Evolutionary conservation across 106 monocot species (phyloP).

Genomic region (Alisma plantagoaquatica): DNA sequence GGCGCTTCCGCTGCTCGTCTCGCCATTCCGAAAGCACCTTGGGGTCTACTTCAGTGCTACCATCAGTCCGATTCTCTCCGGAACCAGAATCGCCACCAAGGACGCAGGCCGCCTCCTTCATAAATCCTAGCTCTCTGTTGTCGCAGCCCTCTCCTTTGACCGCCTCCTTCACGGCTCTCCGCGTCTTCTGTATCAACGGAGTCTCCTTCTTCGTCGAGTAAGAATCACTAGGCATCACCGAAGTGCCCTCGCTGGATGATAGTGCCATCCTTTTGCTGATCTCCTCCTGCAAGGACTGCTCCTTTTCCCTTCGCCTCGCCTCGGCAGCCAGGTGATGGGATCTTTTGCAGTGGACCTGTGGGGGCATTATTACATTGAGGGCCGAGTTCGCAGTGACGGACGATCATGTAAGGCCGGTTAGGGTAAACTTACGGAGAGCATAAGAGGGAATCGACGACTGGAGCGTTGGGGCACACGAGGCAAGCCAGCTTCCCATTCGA

Average conservation of each 20-base stretch:
- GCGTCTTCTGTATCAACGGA: no score
- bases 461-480: slow-evolving; percentile 54
- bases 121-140: no score
- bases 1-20: slow-evolving; percentile 16
- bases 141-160: not conserved
- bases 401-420: not conserved
- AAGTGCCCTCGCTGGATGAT: not conserved
- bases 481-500: slow-evolving; percentile 64
- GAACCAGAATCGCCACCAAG: not conserved
- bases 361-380: not conserved
- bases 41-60: not conserved
- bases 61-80: not conserved
- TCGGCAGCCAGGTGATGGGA: slow-evolving; percentile 56
- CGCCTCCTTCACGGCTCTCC: no score
- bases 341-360: slow-evolving; percentile 62
- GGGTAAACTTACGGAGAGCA: slow-evolving; percentile 33
- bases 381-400: not conserved
- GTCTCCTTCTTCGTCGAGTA: no score
- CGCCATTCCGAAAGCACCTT: slow-evolving; percentile 6
- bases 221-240: no score
- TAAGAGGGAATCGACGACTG: slow-evolving; percentile 57
- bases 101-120: not conserved
- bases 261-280: slow-evolving; percentile 55
- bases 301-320: slow-evolving; percentile 36
- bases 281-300: slow-evolving; percentile 34